Evolutionary conservation across 371 early-diverging fungal genomes (phyloP), one percentile per base, ranked within the genome.

Genomic region (Amoeboradix gromovi): DNA sequence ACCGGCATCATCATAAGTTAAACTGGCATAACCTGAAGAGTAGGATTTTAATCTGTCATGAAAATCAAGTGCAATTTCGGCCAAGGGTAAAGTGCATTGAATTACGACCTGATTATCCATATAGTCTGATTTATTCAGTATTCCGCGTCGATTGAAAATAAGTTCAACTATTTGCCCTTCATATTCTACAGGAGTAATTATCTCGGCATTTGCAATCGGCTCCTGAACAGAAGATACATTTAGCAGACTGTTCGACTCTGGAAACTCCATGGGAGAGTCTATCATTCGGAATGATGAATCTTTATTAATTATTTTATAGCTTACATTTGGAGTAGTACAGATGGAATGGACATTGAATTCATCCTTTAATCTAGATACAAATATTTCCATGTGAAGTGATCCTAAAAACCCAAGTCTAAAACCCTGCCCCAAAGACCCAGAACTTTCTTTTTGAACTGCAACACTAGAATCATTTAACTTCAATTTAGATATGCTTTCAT

Each of bases 351-450:
- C 87, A 48, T 86, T 87, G 75, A 91, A 88, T 82, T 95, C 96
- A 80, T 92, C 87, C 73, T 94, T 92, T 65, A 96, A 75, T 29
- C 97, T 79, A 72, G 94, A 91, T 29, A 88, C 78, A 73, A 96
- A 94, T 22, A 96, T 95, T 74, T 96, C 97, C 94, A 94, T 90
- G 70, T 94, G 95, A 30, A 96, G 73, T 0, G 68, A 27, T 1
- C 95, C 97, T 71, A 94, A 73, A 71, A 96, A 96, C 0, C 97
- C 97, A 28, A 96, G 79, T 28, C 97, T 83, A 85, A 91, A 96
- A 0, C 97, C 97, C 78, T 92, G 94, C 0, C 97, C 97, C 22
- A 96, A 72, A 17, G 93, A 88, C 66, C 77, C 79, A 73, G 48
- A 48, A 1, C 90, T 91, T 72, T 94, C 95, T 72, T 87, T 86